Base-by-base conservation (phyloP, 2,329 filamentous ascomycete species). In the Aspergillus intermedius region DNA sequence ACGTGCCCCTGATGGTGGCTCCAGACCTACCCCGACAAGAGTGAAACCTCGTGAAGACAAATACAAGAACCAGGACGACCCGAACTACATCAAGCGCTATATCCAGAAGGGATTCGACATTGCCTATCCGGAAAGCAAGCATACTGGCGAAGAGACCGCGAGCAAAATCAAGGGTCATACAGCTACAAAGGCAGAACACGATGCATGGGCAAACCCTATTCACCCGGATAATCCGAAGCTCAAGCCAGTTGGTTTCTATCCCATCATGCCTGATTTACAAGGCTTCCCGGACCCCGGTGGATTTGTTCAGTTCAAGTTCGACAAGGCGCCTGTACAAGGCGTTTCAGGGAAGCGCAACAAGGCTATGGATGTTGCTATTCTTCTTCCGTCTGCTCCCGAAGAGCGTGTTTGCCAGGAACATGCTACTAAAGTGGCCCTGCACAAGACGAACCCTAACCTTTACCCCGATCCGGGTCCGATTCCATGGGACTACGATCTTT, bases 91-190 rank as follows among this genome's bases (percentile, higher is more conserved):
- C 58, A 75, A 81, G 56, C 75, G 80, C 53, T 76, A 79, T 53
- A 77, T 83, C 44, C 67, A 78, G 50, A 84, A 84, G 60, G 80
- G 80, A 48, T 85, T 84, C 63, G 79, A 84, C 61, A 72, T 84
- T 48, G 81, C 81, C 10, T 81, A 84, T 58, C 82, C 82, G 1
- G 64, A 75, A 45, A 81, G 81, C 60, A 78, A 77, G 47, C 78
- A 81, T 65, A 74, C 64, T 34, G 79, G 78, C n/a, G 75, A 77
- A 35, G 80, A 83, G 58, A 76, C 73, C 17, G 64, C 69, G 2
- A 73, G 72, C 34, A 75, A 72, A 19, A 68, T 83, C 28, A 74
- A 77, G 42, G 79, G 78, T 32, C 75, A 80, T 41, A 70, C 75
- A 19, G 65, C 76, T 19, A 76, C 76, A 1, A 72, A 77, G 23